Percentiles rank a stretch among this genome's conserved stretches.
Evolutionary conservation across 352 stramenopile species (phyloP).

Genomic region (Pythium coloratum): DNA sequence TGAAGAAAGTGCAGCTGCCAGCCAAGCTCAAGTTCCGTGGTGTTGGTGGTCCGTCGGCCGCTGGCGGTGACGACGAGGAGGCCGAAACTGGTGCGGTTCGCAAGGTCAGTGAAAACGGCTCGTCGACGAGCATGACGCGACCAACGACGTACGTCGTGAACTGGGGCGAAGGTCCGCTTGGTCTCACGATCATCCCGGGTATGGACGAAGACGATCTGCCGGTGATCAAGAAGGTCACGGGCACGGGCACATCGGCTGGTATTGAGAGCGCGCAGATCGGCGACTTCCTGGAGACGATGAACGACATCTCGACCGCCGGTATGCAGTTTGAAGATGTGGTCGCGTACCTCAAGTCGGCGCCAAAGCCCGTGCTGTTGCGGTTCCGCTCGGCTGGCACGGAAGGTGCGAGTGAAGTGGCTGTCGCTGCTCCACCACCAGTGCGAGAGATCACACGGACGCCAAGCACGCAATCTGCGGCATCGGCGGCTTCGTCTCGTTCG

Average conservation of each 20-base stretch:
- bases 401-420: slow-evolving; percentile 23
- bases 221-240: slow-evolving; percentile 88
- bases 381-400: slow-evolving; percentile 59
- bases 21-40: slow-evolving; percentile 84
- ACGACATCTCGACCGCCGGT: slow-evolving; percentile 55
- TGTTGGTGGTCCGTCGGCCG: slow-evolving; percentile 58
- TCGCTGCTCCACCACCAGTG: slow-evolving; percentile 9
- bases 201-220: slow-evolving; percentile 75
- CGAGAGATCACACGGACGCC: slow-evolving; percentile 16
- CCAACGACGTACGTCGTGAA: slow-evolving; percentile 73
- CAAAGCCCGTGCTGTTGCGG: slow-evolving; percentile 71
- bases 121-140: slow-evolving; percentile 47
- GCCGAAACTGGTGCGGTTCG: slow-evolving; percentile 25
- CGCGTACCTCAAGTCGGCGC: slow-evolving; percentile 75
- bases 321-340: slow-evolving; percentile 87
- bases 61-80: slow-evolving; percentile 11
- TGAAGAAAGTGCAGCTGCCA: slow-evolving; percentile 87
- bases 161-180: slow-evolving; percentile 78
- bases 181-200: slow-evolving; percentile 84
- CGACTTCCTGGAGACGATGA: slow-evolving; percentile 83
- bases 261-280: slow-evolving; percentile 84
- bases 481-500: neutral
- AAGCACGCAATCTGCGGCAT: slow-evolving; percentile 9
- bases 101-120: slow-evolving; percentile 28
- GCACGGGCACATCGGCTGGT: slow-evolving; percentile 71